phyloP scores from a whole-genome alignment of 352 stramenopile species.

The Phytophthora capsici region DNA sequence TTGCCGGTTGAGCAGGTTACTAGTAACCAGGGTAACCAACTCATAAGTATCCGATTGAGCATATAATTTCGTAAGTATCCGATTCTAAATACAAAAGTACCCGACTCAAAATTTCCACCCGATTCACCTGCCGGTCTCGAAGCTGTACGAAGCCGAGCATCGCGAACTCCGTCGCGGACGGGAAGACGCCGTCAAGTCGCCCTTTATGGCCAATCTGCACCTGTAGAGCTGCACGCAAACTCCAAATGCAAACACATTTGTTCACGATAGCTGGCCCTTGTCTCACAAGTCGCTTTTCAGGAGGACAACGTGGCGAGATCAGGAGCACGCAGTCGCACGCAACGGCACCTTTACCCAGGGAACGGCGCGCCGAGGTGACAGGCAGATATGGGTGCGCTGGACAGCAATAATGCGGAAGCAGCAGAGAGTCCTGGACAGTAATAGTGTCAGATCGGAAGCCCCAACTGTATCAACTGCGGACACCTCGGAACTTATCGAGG shows the following conservation, averaged over 20 bases:
- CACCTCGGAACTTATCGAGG: slow-evolving; percentile 17
- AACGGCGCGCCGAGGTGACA: neutral
- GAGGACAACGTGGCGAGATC: slow-evolving; percentile 30
- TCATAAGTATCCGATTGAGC: too few species aligned
- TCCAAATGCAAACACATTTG: slow-evolving; percentile 33
- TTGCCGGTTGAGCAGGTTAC: too few species aligned
- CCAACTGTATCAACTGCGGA: neutral
- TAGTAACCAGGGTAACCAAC: too few species aligned
- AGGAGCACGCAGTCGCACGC: slow-evolving; percentile 17
- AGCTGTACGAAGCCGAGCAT: slow-evolving; percentile 62
- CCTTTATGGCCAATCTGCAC: slow-evolving; percentile 82
- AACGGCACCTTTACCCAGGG: slow-evolving; percentile 19
- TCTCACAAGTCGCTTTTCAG: slow-evolving; percentile 34
- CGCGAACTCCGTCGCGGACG: slow-evolving; percentile 36
- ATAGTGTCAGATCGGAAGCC: neutral
- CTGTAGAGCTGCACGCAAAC: slow-evolving; percentile 45
- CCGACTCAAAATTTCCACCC: too few species aligned
- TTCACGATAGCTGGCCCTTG: slow-evolving; percentile 16
- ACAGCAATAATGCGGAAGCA: neutral
- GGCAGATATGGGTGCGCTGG: neutral
- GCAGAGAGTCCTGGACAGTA: neutral
- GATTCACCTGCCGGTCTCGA: slow-evolving; percentile 49
- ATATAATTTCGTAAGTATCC: too few species aligned
- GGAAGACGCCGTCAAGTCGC: slow-evolving; percentile 59
- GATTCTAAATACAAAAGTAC: too few species aligned